Conservation (phyloP, 768 basidiomycete genomes). For the Coprinellus micaceus region DNA sequence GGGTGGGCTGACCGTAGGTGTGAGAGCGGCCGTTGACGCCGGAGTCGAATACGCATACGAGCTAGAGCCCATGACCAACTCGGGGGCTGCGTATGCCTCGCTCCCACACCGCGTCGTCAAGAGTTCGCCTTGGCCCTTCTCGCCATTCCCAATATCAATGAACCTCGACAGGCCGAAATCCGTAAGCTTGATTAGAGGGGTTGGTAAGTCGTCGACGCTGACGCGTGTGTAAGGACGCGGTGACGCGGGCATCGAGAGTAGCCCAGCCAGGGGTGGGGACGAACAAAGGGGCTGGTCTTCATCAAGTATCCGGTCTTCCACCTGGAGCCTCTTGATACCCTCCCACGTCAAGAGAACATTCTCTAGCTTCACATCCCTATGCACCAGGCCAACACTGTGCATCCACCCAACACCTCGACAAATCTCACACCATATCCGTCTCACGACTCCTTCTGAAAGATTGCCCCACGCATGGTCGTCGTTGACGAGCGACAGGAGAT, state of each 20-base stretch:
- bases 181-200: conserved; percentile 74
- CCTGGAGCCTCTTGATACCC: not conserved
- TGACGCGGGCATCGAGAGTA: conserved; percentile 27
- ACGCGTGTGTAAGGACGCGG: not conserved
- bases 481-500: conserved; percentile 75
- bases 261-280: not conserved
- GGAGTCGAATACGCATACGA: conserved; percentile 7
- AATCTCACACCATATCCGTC: conserved; percentile 74
- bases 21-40: not conserved
- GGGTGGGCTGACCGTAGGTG: no score
- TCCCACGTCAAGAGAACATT: conserved; percentile 38
- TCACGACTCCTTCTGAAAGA: conserved; percentile 47
- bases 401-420: conserved; percentile 81
- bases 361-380: conserved; percentile 89
- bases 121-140: conserved; percentile 34
- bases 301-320: not conserved
- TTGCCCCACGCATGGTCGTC: conserved; percentile 43
- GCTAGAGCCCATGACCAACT: conserved; percentile 53
- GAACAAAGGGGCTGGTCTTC: not conserved
- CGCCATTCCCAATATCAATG: conserved; percentile 50
- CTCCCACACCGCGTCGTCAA: conserved; percentile 82
- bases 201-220: conserved; percentile 22
- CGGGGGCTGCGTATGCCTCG: conserved; percentile 84
- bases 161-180: conserved; percentile 91
- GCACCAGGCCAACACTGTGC: conserved; percentile 81